These are phyloP conservation scores for Beta corolliflora DNA, from an alignment of 179 eudicot genomes.

Conservation along the genomic window DNA sequence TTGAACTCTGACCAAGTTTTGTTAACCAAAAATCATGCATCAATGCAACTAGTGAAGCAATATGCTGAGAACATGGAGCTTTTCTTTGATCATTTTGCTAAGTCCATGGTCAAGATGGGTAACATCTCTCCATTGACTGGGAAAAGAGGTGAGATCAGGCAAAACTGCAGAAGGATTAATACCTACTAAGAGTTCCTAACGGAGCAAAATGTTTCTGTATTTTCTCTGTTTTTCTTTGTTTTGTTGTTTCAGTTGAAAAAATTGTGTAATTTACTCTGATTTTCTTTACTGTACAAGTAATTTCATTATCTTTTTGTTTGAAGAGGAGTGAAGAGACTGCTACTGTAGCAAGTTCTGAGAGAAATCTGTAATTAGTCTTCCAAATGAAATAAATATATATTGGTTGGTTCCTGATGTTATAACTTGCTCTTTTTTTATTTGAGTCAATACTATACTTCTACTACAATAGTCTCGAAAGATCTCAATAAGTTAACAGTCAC, in stretches of 20 bases:
- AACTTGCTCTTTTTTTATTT: not conserved
- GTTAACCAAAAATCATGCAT: conserved; percentile 40
- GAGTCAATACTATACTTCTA: not conserved
- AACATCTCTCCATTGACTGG: conserved; percentile 74
- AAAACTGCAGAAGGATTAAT: conserved; percentile 64
- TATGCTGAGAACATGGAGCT: conserved; percentile 54
- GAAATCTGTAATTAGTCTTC: conserved; percentile 17
- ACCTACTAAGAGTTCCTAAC: conserved; percentile 12
- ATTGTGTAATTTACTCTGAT: not conserved
- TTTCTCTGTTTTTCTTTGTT: conserved; percentile 16
- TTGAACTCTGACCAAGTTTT: conserved; percentile 73
- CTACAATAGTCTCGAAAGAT: no score
- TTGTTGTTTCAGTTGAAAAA: not conserved
- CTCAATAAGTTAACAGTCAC: no score
- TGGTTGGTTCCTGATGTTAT: not conserved
- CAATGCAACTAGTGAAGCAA: conserved; percentile 60
- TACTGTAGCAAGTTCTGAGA: not conserved
- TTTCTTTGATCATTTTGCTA: conserved; percentile 75
- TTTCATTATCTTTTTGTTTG: conserved; percentile 11
- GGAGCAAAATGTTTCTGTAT: not conserved
- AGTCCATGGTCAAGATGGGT: conserved; percentile 84
- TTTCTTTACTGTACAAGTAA: not conserved
- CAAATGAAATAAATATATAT: not conserved
- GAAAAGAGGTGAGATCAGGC: conserved; percentile 65
- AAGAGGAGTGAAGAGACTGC: not conserved